Conservation (phyloP, 2,329 filamentous ascomycete species). For the Penicillium paneum region DNA sequence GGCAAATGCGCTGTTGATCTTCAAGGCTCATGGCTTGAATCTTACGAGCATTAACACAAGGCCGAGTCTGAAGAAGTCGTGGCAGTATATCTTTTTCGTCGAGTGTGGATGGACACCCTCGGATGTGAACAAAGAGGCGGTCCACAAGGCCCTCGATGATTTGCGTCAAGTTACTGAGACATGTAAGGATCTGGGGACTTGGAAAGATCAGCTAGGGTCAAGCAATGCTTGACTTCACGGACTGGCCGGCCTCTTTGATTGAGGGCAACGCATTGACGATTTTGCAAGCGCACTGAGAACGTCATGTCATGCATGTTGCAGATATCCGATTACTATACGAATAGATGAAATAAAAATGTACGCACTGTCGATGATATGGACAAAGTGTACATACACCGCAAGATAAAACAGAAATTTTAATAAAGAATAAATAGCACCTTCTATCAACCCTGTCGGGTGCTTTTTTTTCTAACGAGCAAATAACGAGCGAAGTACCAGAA, state of each 20-base stretch:
- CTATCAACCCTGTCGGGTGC: conserved; percentile 9
- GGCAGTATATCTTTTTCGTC: conserved; percentile 93
- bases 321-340: not conserved
- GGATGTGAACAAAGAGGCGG: conserved; percentile 28
- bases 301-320: not conserved
- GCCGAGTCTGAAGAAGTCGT: conserved; percentile 69
- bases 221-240: not conserved
- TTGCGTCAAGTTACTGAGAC: conserved; percentile 38
- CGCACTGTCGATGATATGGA: not conserved
- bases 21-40: conserved; percentile 70
- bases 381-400: not conserved
- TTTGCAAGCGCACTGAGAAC: not conserved
- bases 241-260: not conserved
- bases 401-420: not conserved
- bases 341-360: not conserved
- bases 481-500: conserved; percentile 18
- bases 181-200: conserved; percentile 42
- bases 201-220: conserved; percentile 34
- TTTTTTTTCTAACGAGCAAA: conserved; percentile 17
- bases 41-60: conserved; percentile 87
- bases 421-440: not conserved
- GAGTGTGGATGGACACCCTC: conserved; percentile 67
- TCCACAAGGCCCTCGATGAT: conserved; percentile 32
- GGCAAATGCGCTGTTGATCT: conserved; percentile 75
- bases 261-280: not conserved